Conservation (phyloP, 75 land plant species). For the Pinus taeda region DNA sequence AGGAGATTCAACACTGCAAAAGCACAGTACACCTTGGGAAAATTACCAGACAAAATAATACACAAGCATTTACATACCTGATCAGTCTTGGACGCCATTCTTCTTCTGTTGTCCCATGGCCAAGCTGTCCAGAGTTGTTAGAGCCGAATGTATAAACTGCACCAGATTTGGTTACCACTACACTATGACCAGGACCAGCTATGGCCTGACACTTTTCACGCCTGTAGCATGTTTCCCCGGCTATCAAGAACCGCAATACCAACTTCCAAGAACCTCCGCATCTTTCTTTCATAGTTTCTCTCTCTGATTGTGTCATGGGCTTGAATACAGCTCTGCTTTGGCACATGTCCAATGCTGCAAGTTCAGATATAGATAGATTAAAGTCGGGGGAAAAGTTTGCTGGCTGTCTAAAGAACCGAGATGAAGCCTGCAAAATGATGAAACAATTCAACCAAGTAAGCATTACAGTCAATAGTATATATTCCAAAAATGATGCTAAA, state of each 20-base stretch:
- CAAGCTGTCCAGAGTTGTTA: constrained; percentile 82
- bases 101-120: constrained; percentile 73
- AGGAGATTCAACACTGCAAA: background rate
- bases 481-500: background rate
- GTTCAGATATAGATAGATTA: constrained; percentile 73
- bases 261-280: constrained; percentile 93
- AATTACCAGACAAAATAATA: background rate
- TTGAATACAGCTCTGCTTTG: constrained; percentile 70
- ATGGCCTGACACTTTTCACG: constrained; percentile 81
- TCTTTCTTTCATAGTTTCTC: constrained; percentile 40
- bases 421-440: constrained; percentile 61
- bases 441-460: constrained; percentile 24
- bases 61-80: constrained; percentile 38
- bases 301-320: constrained; percentile 57
- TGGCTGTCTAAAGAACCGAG: constrained; percentile 73
- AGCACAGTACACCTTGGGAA: constrained; percentile 12
- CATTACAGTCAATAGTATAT: constrained; percentile 34
- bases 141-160: constrained; percentile 78
- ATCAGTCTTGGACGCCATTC: constrained; percentile 70
- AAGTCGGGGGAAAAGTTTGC: constrained; percentile 74
- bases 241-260: constrained; percentile 65
- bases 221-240: constrained; percentile 69
- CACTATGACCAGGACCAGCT: constrained; percentile 91
- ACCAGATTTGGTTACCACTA: constrained; percentile 72
- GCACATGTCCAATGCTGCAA: constrained; percentile 89